Conservation (phyloP, 2,329 filamentous ascomycete species). For the Claviceps capensis region DNA sequence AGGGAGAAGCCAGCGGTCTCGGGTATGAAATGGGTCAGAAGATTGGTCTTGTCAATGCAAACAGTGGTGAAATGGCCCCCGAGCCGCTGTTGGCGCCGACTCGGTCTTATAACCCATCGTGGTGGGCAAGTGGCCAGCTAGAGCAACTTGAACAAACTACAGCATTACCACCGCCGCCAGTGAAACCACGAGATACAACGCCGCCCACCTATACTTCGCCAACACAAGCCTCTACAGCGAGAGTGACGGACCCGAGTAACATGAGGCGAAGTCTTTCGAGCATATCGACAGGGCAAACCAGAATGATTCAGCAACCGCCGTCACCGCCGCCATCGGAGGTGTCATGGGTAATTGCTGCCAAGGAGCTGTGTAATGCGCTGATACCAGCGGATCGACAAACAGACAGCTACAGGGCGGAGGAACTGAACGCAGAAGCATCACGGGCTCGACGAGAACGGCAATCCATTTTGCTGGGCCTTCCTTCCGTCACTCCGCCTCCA, state of each 20-base stretch:
- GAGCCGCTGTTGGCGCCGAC: slow-evolving; percentile 13
- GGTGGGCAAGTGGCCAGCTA: slow-evolving; percentile 56
- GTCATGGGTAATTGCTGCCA: slow-evolving; percentile 70
- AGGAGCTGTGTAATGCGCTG: slow-evolving; percentile 69
- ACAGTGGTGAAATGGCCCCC: slow-evolving; percentile 12
- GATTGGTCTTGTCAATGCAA: slow-evolving; percentile 26
- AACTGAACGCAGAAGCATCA: slow-evolving; percentile 58
- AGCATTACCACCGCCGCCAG: slow-evolving; percentile 32
- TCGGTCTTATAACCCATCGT: slow-evolving; percentile 48
- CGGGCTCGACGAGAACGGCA: slow-evolving; percentile 51
- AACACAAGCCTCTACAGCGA: slow-evolving; percentile 76
- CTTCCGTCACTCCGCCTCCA: neutral
- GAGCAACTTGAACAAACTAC: slow-evolving; percentile 54
- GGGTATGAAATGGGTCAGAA: slow-evolving; percentile 45
- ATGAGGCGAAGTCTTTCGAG: slow-evolving; percentile 50
- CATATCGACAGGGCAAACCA: slow-evolving; percentile 19
- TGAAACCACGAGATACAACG: slow-evolving; percentile 40
- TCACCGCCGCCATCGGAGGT: slow-evolving; percentile 69
- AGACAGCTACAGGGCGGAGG: slow-evolving; percentile 61
- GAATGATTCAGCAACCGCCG: slow-evolving; percentile 24
- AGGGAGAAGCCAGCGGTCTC: slow-evolving; percentile 27
- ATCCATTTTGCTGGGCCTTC: slow-evolving; percentile 27
- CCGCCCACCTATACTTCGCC: slow-evolving; percentile 70
- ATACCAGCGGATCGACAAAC: slow-evolving; percentile 66
- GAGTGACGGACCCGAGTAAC: slow-evolving; percentile 55